These are phyloP conservation scores for Aleurites moluccanus DNA, from an alignment of 441 rosid species.

Conservation along the genomic window DNA sequence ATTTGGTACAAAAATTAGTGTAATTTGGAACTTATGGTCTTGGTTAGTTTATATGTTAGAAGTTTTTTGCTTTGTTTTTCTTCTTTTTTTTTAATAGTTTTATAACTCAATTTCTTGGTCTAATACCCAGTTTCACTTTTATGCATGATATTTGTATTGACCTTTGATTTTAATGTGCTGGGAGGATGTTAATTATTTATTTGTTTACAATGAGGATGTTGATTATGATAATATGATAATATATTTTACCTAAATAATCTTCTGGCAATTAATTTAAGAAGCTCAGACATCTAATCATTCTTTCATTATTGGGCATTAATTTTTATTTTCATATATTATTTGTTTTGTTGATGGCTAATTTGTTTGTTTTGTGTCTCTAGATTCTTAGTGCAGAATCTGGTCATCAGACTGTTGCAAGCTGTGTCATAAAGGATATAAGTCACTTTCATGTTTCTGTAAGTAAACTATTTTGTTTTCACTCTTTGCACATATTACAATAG, in stretches of 20 bases:
- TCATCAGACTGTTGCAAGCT: conserved; percentile 65
- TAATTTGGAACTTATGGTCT: conserved; percentile 1
- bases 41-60: neutral
- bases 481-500: conserved; percentile 6
- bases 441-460: conserved; percentile 82
- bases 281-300: neutral
- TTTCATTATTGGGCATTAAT: neutral
- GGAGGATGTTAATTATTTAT: no score
- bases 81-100: neutral
- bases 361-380: conserved; percentile 39
- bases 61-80: neutral
- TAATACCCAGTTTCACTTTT: neutral
- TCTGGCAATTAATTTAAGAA: neutral
- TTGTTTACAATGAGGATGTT: neutral
- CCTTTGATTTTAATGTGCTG: neutral
- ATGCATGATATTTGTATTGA: neutral
- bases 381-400: conserved; percentile 68
- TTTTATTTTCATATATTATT: neutral
- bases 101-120: neutral
- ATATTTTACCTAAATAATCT: neutral
- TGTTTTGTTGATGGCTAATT: conserved; percentile 15
- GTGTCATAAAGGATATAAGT: conserved; percentile 69
- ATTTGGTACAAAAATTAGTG: neutral
- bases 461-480: conserved; percentile 15
- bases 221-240: no score